Percentiles rank a stretch among this genome's conserved stretches.
Evolutionary conservation across 305 asterid genomes (phyloP).

Genomic region (Fraxinus baroniana): DNA sequence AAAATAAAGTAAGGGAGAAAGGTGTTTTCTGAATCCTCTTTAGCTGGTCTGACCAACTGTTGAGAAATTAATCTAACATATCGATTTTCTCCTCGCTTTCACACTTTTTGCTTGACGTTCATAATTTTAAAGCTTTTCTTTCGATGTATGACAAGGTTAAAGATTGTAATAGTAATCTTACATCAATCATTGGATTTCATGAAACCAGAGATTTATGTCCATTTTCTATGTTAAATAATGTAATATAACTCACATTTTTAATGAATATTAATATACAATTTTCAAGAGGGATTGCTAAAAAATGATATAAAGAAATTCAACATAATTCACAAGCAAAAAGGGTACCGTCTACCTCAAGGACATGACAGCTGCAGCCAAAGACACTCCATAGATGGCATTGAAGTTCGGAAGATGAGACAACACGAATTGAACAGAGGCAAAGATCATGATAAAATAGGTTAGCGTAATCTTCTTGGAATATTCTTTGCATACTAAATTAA

Average conservation of each 20-base stretch:
- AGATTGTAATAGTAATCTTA: background rate
- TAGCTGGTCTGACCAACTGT: no score
- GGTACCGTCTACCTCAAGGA: conserved; percentile 31
- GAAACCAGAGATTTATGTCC: background rate
- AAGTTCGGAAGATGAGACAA: conserved; percentile 48
- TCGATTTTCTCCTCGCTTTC: background rate
- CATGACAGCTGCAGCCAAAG: conserved; percentile 52
- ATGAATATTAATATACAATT: no score
- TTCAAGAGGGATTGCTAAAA: background rate
- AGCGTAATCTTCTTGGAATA: conserved; percentile 29
- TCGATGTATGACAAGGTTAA: background rate
- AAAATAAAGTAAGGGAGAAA: background rate
- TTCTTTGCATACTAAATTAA: conserved; percentile 29
- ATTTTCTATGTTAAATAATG: background rate
- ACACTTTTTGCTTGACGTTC: background rate
- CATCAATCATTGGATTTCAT: background rate
- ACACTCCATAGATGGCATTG: conserved; percentile 45
- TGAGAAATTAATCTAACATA: no score
- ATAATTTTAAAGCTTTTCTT: background rate
- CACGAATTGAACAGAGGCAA: conserved; percentile 46
- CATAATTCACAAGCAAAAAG: background rate
- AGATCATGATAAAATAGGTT: conserved; percentile 39
- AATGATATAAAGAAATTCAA: background rate
- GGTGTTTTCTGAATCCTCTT: no score
- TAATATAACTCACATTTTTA: background rate